Percentiles rank a stretch among this genome's conserved stretches.
These are phyloP conservation scores for Fusarium chuoi DNA, from an alignment of 2,329 filamentous ascomycete genomes.

Conservation along the genomic window DNA sequence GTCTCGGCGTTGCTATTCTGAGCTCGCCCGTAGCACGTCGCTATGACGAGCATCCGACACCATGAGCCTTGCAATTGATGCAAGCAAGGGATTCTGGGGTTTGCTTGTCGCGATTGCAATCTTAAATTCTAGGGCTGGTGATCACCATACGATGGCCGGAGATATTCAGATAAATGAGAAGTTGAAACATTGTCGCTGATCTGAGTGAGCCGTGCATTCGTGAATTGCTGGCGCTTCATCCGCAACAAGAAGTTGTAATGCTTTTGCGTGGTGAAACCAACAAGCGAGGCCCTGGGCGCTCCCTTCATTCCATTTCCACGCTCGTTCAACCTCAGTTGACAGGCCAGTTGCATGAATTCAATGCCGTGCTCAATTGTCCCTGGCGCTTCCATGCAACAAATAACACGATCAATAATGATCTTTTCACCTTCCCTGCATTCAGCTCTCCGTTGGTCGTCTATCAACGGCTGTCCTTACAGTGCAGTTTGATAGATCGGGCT, in stretches of 20 bases:
- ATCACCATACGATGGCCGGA: not conserved
- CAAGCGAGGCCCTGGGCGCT: constrained; percentile 11
- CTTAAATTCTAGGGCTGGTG: constrained; percentile 1
- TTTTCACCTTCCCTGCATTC: constrained; percentile 19
- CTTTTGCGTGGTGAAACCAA: constrained; percentile 14
- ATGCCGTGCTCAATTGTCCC: not conserved
- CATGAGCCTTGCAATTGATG: constrained; percentile 2
- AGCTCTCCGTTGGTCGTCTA: constrained; percentile 21
- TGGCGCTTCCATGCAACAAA: not conserved
- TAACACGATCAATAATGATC: constrained; percentile 2
- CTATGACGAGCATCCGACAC: constrained; percentile 16
- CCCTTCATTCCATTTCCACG: constrained; percentile 26
- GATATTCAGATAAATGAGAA: constrained; percentile 24
- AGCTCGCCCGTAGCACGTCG: constrained; percentile 20
- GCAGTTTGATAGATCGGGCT: constrained; percentile 37
- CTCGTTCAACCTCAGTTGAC: not conserved
- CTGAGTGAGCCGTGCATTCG: constrained; percentile 15
- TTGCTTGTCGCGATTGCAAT: constrained; percentile 23
- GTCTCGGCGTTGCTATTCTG: constrained; percentile 19
- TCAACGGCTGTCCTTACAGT: constrained; percentile 16
- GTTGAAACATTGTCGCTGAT: constrained; percentile 27
- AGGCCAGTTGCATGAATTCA: constrained; percentile 1
- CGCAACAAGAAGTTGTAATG: not conserved
- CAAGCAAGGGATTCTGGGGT: constrained; percentile 23
- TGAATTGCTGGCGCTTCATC: constrained; percentile 6